These are phyloP conservation scores for Oryza officinalis DNA, from an alignment of 176 grass and related monocot genomes.

Conservation along the genomic window DNA sequence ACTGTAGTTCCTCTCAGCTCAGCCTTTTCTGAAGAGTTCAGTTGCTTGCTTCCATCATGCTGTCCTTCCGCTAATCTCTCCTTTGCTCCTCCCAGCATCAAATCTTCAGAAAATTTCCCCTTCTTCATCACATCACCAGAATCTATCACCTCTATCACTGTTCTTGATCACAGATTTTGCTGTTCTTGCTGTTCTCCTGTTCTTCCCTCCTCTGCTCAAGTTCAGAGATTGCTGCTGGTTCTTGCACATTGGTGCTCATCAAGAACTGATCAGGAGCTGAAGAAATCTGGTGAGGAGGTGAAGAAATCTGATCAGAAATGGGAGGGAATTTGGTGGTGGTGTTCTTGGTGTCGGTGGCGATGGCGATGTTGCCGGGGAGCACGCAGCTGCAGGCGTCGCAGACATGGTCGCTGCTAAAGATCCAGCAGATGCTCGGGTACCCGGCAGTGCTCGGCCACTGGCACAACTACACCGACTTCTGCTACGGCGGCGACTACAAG, in stretches of 20 bases:
- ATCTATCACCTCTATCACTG: neutral
- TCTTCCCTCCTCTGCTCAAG: neutral
- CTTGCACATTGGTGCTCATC: conserved; percentile 16
- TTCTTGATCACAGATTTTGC: conserved; percentile 18
- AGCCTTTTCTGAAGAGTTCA: conserved; percentile 29
- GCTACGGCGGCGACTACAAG: conserved; percentile 64
- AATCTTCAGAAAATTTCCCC: neutral
- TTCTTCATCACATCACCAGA: neutral
- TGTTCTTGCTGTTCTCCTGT: neutral
- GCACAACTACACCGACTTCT: conserved; percentile 79
- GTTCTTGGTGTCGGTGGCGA: conserved; percentile 50
- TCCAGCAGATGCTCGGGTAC: conserved; percentile 77
- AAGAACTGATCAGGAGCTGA: neutral
- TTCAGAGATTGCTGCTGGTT: neutral
- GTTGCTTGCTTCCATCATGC: conserved; percentile 23
- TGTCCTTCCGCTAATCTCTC: conserved; percentile 13
- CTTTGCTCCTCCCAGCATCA: conserved; percentile 27
- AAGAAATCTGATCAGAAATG: conserved; percentile 23
- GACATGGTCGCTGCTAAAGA: conserved; percentile 89
- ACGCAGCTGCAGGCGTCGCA: conserved; percentile 76
- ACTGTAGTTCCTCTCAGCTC: conserved; percentile 22
- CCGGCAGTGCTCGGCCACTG: conserved; percentile 66
- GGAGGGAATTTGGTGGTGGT: conserved; percentile 35
- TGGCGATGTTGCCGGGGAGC: conserved; percentile 53
- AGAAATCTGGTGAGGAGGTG: neutral